These are phyloP conservation scores for Suillus occidentalis DNA, from an alignment of 768 basidiomycete genomes.

Conservation along the genomic window DNA sequence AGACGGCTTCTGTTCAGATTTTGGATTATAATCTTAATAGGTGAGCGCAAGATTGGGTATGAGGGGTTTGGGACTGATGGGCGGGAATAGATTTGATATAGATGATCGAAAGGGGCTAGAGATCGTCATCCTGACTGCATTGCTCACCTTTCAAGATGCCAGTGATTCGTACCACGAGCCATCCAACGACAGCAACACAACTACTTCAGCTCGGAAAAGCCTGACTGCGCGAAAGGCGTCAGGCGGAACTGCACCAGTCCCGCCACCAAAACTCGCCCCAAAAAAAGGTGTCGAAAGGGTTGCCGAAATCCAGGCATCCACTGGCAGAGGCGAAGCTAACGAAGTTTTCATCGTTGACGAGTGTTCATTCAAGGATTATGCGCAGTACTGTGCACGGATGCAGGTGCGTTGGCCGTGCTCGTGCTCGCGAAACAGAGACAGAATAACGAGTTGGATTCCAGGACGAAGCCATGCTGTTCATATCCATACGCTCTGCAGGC, in stretches of 20 bases:
- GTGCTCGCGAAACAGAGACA: neutral
- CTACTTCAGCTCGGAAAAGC: conserved; percentile 2
- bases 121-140: conserved; percentile 72
- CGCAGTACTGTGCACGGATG: conserved; percentile 60
- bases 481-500: conserved; percentile 66
- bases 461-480: conserved; percentile 82
- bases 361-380: conserved; percentile 65
- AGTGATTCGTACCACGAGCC: conserved; percentile 54
- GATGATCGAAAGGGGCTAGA: conserved; percentile 84
- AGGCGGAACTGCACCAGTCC: conserved; percentile 32
- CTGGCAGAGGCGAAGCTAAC: conserved; percentile 61
- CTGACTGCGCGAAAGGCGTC: conserved; percentile 17
- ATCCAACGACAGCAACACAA: conserved; percentile 23
- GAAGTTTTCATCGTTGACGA: conserved; percentile 72
- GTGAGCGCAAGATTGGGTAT: conserved; percentile 33
- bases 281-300: conserved; percentile 70
- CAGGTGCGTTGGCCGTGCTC: conserved; percentile 39
- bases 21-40: conserved; percentile 84
- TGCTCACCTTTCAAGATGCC: conserved; percentile 75
- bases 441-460: conserved; percentile 23
- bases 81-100: conserved; percentile 66
- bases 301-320: conserved; percentile 63
- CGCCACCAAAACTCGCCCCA: conserved; percentile 61
- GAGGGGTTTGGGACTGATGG: neutral
- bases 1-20: conserved; percentile 68